Evolutionary conservation across 208 protist species (phyloP).

Genomic region (Acanthamoeba castellanii): DNA sequence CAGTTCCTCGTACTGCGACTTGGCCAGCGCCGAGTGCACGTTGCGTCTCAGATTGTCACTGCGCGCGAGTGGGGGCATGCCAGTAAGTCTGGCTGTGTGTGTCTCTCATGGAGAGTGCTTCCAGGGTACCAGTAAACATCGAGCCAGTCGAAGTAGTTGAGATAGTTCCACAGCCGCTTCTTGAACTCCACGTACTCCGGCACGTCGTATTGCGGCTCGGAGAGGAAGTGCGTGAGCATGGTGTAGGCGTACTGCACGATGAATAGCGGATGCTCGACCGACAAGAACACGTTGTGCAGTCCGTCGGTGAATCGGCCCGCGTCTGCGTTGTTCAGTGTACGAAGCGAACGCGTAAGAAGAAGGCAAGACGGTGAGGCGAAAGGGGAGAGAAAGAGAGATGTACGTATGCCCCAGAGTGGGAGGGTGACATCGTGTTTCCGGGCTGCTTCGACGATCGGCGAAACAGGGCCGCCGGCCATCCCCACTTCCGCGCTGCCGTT

Average conservation of each 20-base stretch:
- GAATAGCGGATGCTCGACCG: slow-evolving; percentile 45
- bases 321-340: neutral
- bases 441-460: neutral
- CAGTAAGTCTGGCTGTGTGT: neutral
- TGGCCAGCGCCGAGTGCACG: neutral
- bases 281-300: slow-evolving; percentile 19
- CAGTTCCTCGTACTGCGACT: slow-evolving; percentile 44
- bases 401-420: slow-evolving; percentile 42
- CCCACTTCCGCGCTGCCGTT: neutral
- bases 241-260: slow-evolving; percentile 51
- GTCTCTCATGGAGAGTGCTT: neutral
- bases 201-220: slow-evolving; percentile 5
- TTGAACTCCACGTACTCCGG: slow-evolving; percentile 57
- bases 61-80: neutral
- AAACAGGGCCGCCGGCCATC: slow-evolving; percentile 5
- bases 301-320: slow-evolving; percentile 31
- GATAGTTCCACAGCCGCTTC: slow-evolving; percentile 20
- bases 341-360: neutral
- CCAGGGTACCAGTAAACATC: slow-evolving; percentile 43
- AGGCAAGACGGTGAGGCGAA: no score
- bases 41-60: neutral
- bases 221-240: slow-evolving; percentile 13
- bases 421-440: slow-evolving; percentile 6
- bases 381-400: neutral
- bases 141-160: slow-evolving; percentile 49